Base-by-base conservation (phyloP, 352 stramenopile genomes). In the Globisporangium spiculum region DNA sequence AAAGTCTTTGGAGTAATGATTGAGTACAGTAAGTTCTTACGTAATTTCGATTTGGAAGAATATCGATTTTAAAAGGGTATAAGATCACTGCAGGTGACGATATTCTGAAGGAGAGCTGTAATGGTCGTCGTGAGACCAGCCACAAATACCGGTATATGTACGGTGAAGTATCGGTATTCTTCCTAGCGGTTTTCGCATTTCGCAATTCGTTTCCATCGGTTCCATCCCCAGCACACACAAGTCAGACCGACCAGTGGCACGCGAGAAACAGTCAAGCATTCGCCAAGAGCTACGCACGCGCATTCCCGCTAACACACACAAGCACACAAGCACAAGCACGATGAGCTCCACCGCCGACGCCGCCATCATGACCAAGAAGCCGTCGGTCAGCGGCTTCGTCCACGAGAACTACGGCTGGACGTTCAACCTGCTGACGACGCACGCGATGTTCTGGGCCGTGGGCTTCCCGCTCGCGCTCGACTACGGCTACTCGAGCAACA, bases 401-500 rank as follows among this genome's bases (percentile, higher is more conserved):
- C 65, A 50, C 41, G 76, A 90, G 70, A 95, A 93, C 83, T 82
- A 79, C 22, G 88, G 86, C 76, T 93, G 86, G 88, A 93, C 83
- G 14, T 93, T 93, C 81, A 95, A 94, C 72, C 67, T 95, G n/a
- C 71, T 92, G 48, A 83, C 78, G 61, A 94, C 84, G 50, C 85
- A 94, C 60, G 72, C 89, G 38, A 71, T 94, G 80, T 95, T 92
- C 76, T 94, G 86, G 88, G 81, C 88, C 65, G 79, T 91, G 30
- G 88, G 88, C 62, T 90, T 95, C 73, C 86, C 86, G 18, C 73
- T 91, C 58, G 84, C 69, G 34, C 75, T 89, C 55, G 77, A 94
- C 53, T 94, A 94, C 67, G 88, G 88, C 77, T 95, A 94, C 68
- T 90, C 81, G 50, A 93, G 74, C 73, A 63, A 78, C 55, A 78